Evolutionary conservation across 1,139 yeast species (phyloP), one percentile per base, ranked within the genome.

Genomic region (Taphrina wiesneri): DNA sequence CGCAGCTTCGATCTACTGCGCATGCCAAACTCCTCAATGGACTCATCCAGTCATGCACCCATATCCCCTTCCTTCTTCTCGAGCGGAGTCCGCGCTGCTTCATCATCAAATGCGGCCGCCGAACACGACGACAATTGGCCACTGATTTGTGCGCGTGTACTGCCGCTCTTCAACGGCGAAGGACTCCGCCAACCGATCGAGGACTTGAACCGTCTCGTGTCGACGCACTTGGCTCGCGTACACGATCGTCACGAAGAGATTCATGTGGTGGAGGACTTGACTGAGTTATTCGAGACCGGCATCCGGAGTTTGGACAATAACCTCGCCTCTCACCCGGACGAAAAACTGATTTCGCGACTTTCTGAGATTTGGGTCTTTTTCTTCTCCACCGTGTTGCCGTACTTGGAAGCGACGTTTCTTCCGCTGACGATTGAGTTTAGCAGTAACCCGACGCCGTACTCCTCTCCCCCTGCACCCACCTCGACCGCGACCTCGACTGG

Each of bases 331-430:
- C 67, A 54, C 25, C 41, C 67, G 21, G 72, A 72, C 32, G 70
- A 62, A 19, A 71, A 70, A 32, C 69, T 77, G 30, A 65, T 78
- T 21, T 72, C 71, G 3, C 71, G 74, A 17, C 70, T 78, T 1
- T 77, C 75, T n/a, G 75, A 75, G 9, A 69, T 75, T 0, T 87
- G 92, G 92, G 80, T 79, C 34, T 76, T 77, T 45, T 86, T 86
- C 72, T 83, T 82, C 69, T 76, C 79, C 13, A 79, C 81, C 49
- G 80, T 85, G 0, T 77, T 83, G 63, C 85, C 85, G 63, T 85
- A 85, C 71, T 76, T 86, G 46, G 82, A 84, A 66, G 87, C 87
- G 0, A 81, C 85, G 0, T 81, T 86, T 66, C 71, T 85, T 46
- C 90, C 91, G 0, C 71, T 87, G 26, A 88, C 86, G 64, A 72